These are phyloP conservation scores for Suhomyces panamericanus DNA, from an alignment of 1,139 yeast species.

Conservation along the genomic window DNA sequence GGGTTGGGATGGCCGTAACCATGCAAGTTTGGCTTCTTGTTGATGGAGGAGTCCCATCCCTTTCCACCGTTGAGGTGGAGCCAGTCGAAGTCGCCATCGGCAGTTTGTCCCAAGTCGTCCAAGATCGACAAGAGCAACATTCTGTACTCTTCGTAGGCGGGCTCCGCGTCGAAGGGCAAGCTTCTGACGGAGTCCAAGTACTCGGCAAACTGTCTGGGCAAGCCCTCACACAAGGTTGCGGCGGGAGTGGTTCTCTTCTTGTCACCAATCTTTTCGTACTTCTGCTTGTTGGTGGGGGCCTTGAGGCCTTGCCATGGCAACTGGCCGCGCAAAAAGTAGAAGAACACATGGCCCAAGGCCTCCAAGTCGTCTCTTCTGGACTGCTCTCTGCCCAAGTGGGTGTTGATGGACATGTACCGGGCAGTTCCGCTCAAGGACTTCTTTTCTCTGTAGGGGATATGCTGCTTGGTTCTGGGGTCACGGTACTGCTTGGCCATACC, in stretches of 20 bases:
- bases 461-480: constrained; percentile 92
- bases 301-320: constrained; percentile 98
- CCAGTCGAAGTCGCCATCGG: constrained; percentile 94
- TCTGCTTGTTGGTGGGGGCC: constrained; percentile 96
- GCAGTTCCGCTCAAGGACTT: constrained; percentile 96
- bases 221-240: constrained; percentile 72
- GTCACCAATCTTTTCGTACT: constrained; percentile 95
- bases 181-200: constrained; percentile 82
- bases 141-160: constrained; percentile 86
- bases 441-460: constrained; percentile 94
- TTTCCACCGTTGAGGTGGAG: constrained; percentile 86
- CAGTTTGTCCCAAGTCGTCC: constrained; percentile 66
- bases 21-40: constrained; percentile 85
- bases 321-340: constrained; percentile 89
- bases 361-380: constrained; percentile 94
- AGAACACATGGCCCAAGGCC: constrained; percentile 92
- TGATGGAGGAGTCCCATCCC: constrained; percentile 85
- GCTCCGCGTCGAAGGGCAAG: constrained; percentile 87
- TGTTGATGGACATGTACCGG: constrained; percentile 95
- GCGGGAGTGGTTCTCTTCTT: constrained; percentile 87
- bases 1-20: constrained; percentile 77
- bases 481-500: constrained; percentile 98
- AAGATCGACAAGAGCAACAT: constrained; percentile 74
- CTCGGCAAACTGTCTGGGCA: constrained; percentile 85
- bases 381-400: constrained; percentile 96